Conservation (phyloP, 768 basidiomycete genomes). For the Suillus sp. region DNA sequence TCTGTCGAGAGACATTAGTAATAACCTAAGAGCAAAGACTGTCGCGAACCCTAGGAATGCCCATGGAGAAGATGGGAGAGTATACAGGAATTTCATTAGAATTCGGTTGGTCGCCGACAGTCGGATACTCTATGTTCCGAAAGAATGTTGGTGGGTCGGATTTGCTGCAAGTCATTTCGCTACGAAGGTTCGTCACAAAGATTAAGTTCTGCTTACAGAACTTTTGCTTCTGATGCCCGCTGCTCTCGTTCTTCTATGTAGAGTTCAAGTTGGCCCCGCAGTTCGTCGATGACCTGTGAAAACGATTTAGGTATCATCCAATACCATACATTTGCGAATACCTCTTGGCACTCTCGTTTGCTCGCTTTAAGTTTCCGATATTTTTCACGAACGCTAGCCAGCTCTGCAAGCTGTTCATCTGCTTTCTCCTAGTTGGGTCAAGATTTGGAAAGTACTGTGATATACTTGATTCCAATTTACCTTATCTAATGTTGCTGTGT, state of each 20-base stretch:
- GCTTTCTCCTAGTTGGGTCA: slow-evolving; percentile 18
- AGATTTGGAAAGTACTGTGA: not conserved
- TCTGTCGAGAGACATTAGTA: not conserved
- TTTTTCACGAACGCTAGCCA: slow-evolving; percentile 22
- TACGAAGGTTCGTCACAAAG: not conserved
- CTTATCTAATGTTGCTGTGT: not conserved
- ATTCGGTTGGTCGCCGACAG: slow-evolving; percentile 18
- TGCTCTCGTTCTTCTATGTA: slow-evolving; percentile 26
- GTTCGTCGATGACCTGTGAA: slow-evolving; percentile 22
- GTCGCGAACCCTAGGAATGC: slow-evolving; percentile 1
- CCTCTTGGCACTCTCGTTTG: slow-evolving; percentile 22
- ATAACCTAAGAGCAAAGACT: not conserved
- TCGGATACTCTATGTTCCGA: slow-evolving; percentile 13
- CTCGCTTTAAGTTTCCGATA: slow-evolving; percentile 24
- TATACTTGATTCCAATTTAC: not conserved
- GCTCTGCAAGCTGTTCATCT: slow-evolving; percentile 11
- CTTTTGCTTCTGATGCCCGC: slow-evolving; percentile 11
- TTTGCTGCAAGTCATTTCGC: not conserved
- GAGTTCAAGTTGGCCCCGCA: slow-evolving; percentile 22
- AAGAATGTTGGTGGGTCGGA: slow-evolving; percentile 8
- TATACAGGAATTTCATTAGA: not conserved
- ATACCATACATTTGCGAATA: slow-evolving; percentile 13
- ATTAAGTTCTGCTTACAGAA: slow-evolving; percentile 1
- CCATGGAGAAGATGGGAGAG: slow-evolving; percentile 3
- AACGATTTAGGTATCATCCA: not conserved